These are phyloP conservation scores for Knoxia roxburghii DNA, from an alignment of 257 asterid genomes.

Conservation along the genomic window DNA sequence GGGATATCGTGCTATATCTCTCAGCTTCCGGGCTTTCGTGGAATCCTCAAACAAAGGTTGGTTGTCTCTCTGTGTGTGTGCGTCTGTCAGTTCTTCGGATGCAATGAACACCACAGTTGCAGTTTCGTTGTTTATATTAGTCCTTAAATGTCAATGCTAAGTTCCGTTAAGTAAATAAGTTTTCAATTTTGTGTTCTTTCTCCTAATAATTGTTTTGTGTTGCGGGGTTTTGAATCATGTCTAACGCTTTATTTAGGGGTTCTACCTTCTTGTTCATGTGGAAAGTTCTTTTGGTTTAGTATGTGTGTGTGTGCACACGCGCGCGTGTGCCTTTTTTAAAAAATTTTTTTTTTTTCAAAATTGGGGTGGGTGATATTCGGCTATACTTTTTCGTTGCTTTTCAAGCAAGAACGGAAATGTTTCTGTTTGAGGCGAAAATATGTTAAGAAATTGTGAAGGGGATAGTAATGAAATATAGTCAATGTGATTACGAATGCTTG, in stretches of 20 bases:
- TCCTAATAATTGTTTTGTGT: background rate
- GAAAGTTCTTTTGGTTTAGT: no score
- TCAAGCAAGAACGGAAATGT: background rate
- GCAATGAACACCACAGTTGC: background rate
- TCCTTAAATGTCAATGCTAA: background rate
- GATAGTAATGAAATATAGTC: background rate
- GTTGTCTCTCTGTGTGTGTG: background rate
- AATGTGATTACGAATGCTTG: background rate
- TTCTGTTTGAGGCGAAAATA: background rate
- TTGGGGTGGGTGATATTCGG: background rate
- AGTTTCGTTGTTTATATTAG: background rate
- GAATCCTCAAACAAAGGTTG: conserved; percentile 86
- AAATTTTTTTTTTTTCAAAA: no score
- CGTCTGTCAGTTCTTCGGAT: background rate
- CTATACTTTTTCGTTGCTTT: no score
- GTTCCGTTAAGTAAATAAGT: background rate
- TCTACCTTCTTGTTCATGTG: no score
- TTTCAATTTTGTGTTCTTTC: background rate
- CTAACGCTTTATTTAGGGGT: background rate
- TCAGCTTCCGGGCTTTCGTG: conserved; percentile 73
- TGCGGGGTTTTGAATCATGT: background rate
- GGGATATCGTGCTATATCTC: conserved; percentile 83
- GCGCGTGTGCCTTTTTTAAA: no score
- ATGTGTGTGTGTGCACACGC: background rate
- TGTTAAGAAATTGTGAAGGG: background rate